phyloP scores from a whole-genome alignment of 495 filamentous ascomycete species.

The Penicillium arizonense region DNA sequence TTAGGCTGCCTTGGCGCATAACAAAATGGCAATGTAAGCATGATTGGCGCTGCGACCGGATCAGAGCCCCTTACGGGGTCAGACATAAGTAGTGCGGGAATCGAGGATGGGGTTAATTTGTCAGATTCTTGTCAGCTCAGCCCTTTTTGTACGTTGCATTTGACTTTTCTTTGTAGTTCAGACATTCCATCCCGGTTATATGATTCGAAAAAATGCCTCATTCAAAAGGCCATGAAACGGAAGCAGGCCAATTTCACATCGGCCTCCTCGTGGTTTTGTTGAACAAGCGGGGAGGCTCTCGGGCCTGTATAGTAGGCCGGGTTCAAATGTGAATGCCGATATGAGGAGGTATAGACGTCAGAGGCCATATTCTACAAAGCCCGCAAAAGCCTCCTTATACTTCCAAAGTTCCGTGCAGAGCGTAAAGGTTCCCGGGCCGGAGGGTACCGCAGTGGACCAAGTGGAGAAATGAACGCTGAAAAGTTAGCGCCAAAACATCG shows the following conservation, averaged over 20 bases:
- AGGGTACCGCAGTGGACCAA: conserved; percentile 31
- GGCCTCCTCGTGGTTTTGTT: conserved; percentile 20
- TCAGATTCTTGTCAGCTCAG: conserved; percentile 6
- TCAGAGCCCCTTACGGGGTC: conserved; percentile 6
- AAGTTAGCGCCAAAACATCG: conserved; percentile 18
- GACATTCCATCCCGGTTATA: conserved; percentile 6
- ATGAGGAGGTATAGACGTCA: background rate
- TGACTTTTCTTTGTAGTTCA: conserved; percentile 11
- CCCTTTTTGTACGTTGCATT: background rate
- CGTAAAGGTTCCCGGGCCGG: conserved; percentile 32
- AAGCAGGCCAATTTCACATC: conserved; percentile 17
- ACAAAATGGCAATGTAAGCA: conserved; percentile 11
- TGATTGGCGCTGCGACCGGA: conserved; percentile 13
- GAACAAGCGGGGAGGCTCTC: conserved; percentile 21
- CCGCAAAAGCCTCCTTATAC: background rate
- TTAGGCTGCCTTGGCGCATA: conserved; percentile 10
- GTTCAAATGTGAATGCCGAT: conserved; percentile 12
- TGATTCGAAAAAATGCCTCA: background rate
- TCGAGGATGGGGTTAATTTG: conserved; percentile 7
- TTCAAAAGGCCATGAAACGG: background rate
- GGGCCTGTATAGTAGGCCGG: conserved; percentile 1
- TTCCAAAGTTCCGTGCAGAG: conserved; percentile 15
- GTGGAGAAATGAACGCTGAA: conserved; percentile 24
- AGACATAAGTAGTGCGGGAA: background rate
- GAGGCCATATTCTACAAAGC: background rate